Base-by-base conservation (phyloP, 768 basidiomycete genomes). In the Leccinum ochraceum region DNA sequence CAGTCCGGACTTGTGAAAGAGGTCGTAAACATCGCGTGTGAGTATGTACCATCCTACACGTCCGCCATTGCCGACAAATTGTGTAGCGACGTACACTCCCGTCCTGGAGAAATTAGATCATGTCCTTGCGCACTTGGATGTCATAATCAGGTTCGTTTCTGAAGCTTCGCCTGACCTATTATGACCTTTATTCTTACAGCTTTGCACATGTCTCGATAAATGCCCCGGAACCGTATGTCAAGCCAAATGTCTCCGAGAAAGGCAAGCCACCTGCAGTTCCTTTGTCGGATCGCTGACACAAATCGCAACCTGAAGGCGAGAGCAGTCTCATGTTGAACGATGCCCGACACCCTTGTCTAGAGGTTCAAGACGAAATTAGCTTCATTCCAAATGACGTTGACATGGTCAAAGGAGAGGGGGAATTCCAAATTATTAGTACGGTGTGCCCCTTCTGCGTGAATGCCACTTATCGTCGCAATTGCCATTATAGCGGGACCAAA, bases 351-450 rank as follows among this genome's bases (percentile, higher is more conserved):
- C 97, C 97, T 14, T 98, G 96, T 67, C 79, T 99, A 20, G 97
- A 99, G 73, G 90, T 96, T 5, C 95, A 98, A 70, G 96, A 98
- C 54, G 97, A 94, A 44, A 82, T 99, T 46, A 89, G 84, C 67
- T 98, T 98, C 73, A 98, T 99, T 66, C 82, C 95, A 2, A 99
- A 98, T 70, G 93, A 98, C 68, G 87, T 97, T 37, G 88, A 95
- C 71, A 94, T 98, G 92, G 84, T 90, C 52, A 94, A 94, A 78
- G 87, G 92, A 86, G 80, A 87, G 62, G 94, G 92, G 65, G 96
- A 98, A 73, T 95, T 99, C 75, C 89, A 93, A 62, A 95, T 98
- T 57, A 95, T 98, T 66, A 98, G 90, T 91, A 67, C 61, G 86
- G 64, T 26, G 11, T 4, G 11, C 9, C 22, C 2, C n/a, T 9